Evolutionary conservation across 129 eudicot species (phyloP), one percentile per base, ranked within the genome.

Genomic region (Centrapalus pauciflorus): DNA sequence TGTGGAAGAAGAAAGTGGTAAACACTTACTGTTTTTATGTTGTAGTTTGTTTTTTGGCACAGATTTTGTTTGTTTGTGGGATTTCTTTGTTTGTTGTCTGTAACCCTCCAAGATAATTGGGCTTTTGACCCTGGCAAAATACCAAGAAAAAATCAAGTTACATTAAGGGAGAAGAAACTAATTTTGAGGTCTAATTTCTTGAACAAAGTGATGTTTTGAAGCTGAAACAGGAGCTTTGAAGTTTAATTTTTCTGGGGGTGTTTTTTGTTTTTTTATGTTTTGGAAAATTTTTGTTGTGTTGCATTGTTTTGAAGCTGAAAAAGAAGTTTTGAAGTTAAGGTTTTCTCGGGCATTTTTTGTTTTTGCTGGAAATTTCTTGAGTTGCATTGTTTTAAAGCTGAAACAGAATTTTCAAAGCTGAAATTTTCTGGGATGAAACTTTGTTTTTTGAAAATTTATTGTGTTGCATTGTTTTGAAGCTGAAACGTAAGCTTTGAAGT

Each of bases 1-100:
- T 65, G 65, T 77, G 84, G 85, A 77, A 69, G 54, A 49, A 77
- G 24, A 87, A 84, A 62, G 60, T 77, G 85, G 83, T 81, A 82
- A 59, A 1, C 10, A 7, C 67, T 45, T 50, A 17, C 20, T 62
- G 14, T 25, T 60, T 55, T 59, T 54, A 28, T 3, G 64, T 19
- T 0, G n/a, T 4, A 58, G 28, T 23, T 33, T 49, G 4, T 61
- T n/a, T n/a, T 45, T 60, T 58, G 25, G 56, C 17, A 55, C 20
- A 19, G 5, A 17, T 7, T 3, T 43, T 70, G 33, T 43, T 41
- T 56, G 51, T 14, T 59, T 61, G 27, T 33, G 62, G 38, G n/a
- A 23, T 59, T 58, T 56, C 0, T 55, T n/a, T 74, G 19, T 71
- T n/a, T 37, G 52, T 38, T 72, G 38, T 50, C 34, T 50, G 24